Evolutionary conservation across 352 stramenopile genomes (phyloP).

Genomic region (Globisporangium spiculum): DNA sequence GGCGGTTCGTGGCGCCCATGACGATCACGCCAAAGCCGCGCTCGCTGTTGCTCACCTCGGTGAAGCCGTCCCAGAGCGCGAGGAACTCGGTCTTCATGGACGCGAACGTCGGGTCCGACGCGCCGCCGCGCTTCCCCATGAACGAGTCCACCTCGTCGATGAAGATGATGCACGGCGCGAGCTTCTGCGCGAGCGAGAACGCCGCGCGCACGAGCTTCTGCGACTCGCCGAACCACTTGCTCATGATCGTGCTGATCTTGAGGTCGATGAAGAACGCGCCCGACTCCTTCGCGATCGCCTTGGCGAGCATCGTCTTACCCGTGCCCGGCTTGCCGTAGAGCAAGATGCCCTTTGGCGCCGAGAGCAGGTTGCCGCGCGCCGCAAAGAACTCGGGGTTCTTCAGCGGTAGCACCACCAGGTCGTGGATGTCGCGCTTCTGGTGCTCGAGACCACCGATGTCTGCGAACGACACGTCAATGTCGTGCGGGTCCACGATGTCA

Average conservation of each 20-base stretch:
- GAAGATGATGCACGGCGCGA: constrained; percentile 97
- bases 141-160: constrained; percentile 97
- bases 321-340: constrained; percentile 82
- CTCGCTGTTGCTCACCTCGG: constrained; percentile 66
- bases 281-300: constrained; percentile 95
- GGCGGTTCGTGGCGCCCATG: constrained; percentile 95
- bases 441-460: constrained; percentile 96
- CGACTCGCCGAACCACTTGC: constrained; percentile 89
- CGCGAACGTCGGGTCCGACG: constrained; percentile 76
- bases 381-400: constrained; percentile 91
- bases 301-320: constrained; percentile 92
- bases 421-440: constrained; percentile 95
- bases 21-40: constrained; percentile 92
- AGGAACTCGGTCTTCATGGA: constrained; percentile 96
- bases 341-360: constrained; percentile 84
- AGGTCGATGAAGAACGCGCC: constrained; percentile 88
- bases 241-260: constrained; percentile 90
- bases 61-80: constrained; percentile 97
- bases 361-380: constrained; percentile 81
- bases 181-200: constrained; percentile 93
- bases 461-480: constrained; percentile 91
- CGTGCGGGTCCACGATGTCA: constrained; percentile 92
- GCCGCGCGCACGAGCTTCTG: constrained; percentile 93
- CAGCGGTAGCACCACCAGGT: constrained; percentile 93
- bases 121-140: constrained; percentile 83